Evolutionary conservation across 2,329 filamentous ascomycete genomes (phyloP).

Genomic region (Pseudogymnoascus sp.): DNA sequence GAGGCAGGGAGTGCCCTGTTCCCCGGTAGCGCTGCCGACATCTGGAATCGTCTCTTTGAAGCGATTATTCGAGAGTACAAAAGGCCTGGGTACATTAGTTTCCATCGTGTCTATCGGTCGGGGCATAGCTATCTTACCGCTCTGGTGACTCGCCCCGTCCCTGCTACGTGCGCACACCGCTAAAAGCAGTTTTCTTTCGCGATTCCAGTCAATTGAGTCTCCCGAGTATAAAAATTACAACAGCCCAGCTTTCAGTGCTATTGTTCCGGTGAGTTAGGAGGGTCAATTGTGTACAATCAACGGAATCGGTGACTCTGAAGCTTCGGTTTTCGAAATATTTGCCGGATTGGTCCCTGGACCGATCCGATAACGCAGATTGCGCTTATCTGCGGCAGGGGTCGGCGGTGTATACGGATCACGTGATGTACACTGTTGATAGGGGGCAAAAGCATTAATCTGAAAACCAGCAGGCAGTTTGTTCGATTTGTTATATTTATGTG

Average conservation of each 20-base stretch:
- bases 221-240: neutral
- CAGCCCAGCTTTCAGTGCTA: neutral
- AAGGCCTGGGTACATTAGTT: neutral
- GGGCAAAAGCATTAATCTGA: neutral
- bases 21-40: constrained; percentile 60
- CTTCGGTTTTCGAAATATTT: neutral
- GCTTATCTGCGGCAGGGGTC: neutral
- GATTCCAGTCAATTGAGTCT: neutral
- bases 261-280: neutral
- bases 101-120: neutral
- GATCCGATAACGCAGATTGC: constrained; percentile 1
- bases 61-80: no score
- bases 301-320: neutral
- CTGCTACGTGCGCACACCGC: no score
- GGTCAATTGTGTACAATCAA: neutral
- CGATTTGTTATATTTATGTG: neutral
- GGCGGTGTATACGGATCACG: neutral
- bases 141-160: no score
- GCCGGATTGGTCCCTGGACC: neutral
- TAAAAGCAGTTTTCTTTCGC: neutral
- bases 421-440: neutral
- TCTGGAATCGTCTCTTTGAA: constrained; percentile 26
- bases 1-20: constrained; percentile 79
- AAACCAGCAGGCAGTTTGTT: neutral
- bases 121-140: neutral